Evolutionary conservation across 257 asterid species (phyloP), one percentile per base, ranked within the genome.

Genomic region (Galeopsis tetrahit): DNA sequence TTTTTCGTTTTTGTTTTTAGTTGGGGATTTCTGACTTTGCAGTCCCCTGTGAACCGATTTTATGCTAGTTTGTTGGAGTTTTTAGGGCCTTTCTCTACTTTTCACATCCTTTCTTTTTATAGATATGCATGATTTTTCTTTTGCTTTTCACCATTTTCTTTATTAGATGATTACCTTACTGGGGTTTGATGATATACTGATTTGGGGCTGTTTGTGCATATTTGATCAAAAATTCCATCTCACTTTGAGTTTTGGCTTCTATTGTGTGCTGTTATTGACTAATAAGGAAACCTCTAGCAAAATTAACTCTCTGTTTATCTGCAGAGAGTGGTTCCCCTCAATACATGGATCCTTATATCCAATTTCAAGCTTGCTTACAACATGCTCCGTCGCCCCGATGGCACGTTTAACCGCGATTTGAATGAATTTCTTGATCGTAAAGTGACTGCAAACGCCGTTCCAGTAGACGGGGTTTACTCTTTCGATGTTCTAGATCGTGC

Each of bases 311-410:
- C 32, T 60, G 4, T 52, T 52, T 73, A 73, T 71, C 6, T 70
- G 75, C 88, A 90, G 97, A 83, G 85, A 64, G 89, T 85, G 74
- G 97, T 91, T 83, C 97, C 97, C 42, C 92, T 89, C 7, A 80
- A 85, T 71, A 91, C 97, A 48, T 89, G 94, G 94, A 88, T 91
- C 69, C 97, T 91, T 17, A 91, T 91, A 59, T 87, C 96, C 75
- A 82, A 89, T 71, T 91, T 91, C 88, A 91, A 91, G 86, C 85
- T 91, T 6, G 74, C 90, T 7, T 91, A 91, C 62, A 87, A 87
- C 71, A 77, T 89, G 87, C 90, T 91, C 42, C 79, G 97, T 0
- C 84, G 95, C 1, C 83, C 96, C 0, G 97, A 91, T 53, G 97
- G 97, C 8, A 87, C 97, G 0, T 91, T 91, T 34, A 79, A 91